Evolutionary conservation across 2,329 filamentous ascomycete genomes (phyloP), one percentile per base, ranked within the genome.

Genomic region (Fusarium napiforme): DNA sequence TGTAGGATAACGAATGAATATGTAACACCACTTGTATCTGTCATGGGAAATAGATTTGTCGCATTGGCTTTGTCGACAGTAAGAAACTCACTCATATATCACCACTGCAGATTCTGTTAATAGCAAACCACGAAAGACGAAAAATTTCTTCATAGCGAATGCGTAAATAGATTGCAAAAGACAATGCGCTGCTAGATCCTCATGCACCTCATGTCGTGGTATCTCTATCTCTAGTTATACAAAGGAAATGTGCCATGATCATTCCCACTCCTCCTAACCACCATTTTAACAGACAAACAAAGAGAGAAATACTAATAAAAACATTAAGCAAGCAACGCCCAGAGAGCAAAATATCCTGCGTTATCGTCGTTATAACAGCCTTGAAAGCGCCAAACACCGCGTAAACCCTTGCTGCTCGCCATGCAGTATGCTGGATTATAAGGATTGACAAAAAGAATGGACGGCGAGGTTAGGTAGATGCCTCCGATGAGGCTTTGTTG

Each of bases 171-270:
- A 42, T 47, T 59, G 39, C 40, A 58, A 62, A 59, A 49, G 60
- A 60, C 49, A 34, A 74, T 59, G 32, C 56, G 68, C 62, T 64
- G 43, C 69, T 61, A 69, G 65, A 61, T 58, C 60, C 39, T 49
- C 60, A 64, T 73, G 66, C 72, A 71, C 67, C 53, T 42, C 53
- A 40, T 70, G 65, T 55, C 61, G 64, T 76, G 69, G 72, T 76
- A 78, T 78, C 63, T 78, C 74, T 77, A 78, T 78, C 67, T 78
- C 77, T 78, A 78, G 58, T 78, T 64, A 67, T 77, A 77, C 69
- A 78, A 77, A 73, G 74, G 70, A 73, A 74, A 73, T 63, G 64
- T 67, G 46, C 52, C 30, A 43, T 47, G 46, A 67, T 58, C 59
- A 61, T 60, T 67, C n/a, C 61, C 42, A 60, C 40, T 67, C 36